These are phyloP conservation scores for Nemania sp. DNA, from an alignment of 2,329 filamentous ascomycete species.

Conservation along the genomic window DNA sequence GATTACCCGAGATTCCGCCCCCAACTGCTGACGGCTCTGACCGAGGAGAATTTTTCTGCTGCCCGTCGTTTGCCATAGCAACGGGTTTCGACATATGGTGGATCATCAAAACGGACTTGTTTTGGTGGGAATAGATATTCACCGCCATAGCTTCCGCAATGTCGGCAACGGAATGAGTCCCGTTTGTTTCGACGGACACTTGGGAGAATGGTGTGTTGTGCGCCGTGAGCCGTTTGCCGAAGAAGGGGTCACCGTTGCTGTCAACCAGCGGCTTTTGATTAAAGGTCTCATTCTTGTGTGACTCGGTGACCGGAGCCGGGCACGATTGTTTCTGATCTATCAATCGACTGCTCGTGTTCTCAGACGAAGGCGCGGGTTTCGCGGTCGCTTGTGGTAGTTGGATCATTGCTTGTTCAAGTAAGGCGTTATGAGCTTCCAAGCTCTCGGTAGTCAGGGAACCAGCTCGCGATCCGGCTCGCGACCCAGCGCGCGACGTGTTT, in stretches of 20 bases:
- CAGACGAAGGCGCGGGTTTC: constrained; percentile 35
- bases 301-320: constrained; percentile 42
- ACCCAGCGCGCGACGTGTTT: constrained; percentile 45
- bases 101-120: constrained; percentile 64
- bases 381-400: constrained; percentile 35
- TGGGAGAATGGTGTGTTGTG: constrained; percentile 66
- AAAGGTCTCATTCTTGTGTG: constrained; percentile 37
- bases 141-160: constrained; percentile 66
- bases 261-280: constrained; percentile 49
- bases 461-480: constrained; percentile 36
- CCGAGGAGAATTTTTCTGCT: constrained; percentile 31
- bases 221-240: constrained; percentile 55
- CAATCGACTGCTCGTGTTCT: constrained; percentile 33
- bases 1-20: constrained; percentile 33
- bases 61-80: constrained; percentile 46
- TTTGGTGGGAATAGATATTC: constrained; percentile 66
- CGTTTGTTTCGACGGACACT: constrained; percentile 62
- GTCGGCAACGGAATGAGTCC: constrained; percentile 59
- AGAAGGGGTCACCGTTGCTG: constrained; percentile 57
- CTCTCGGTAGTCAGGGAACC: constrained; percentile 63
- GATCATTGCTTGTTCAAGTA: constrained; percentile 39
- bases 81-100: constrained; percentile 57
- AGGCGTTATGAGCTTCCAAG: constrained; percentile 56
- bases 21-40: constrained; percentile 22
- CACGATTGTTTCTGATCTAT: constrained; percentile 38